Base-by-base conservation (phyloP, 1,284 basidiomycete species). In the Golubevia pallescens region DNA sequence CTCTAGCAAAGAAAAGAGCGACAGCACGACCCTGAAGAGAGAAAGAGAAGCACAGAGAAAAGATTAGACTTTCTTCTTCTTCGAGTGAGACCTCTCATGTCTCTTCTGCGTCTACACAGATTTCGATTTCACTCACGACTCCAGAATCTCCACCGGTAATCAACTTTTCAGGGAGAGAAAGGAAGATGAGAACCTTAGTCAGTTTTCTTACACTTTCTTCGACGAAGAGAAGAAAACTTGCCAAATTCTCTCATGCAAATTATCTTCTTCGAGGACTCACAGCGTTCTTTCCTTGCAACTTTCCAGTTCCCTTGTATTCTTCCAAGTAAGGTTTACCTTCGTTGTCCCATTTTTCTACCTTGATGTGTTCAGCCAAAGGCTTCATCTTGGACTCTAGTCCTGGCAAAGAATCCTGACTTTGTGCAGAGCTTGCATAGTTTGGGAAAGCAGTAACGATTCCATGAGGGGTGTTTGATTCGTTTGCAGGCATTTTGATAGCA, bases 1-100 rank as follows among this genome's bases (percentile, higher is more conserved):
- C 90, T 16, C 90, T 87, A 1, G 90, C 90, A 71, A 90, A 90
- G 81, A 90, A 87, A 66, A 90, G 87, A 7, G 90, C 90, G 1
- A 89, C 89, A 0, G 89, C 82, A 24, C 90, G 87, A 6, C 90
- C 58, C 38, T 14, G 54, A 38, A 58, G 16, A 38, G 57, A 4
- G 4, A 38, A 57, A 57, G 55, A 57, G 55, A 57, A 16, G 55
- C 55, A 7, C 6, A 16, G 16, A 57, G 55, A 16, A 57, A 28
- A 57, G 55, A 28, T 14, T 23, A 57, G 16, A 57, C 6, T 57
- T 16, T n/a, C n/a, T n/a, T n/a, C n/a, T n/a, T n/a, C n/a, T n/a
- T n/a, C n/a, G n/a, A n/a, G n/a, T n/a, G n/a, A n/a, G n/a, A n/a
- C n/a, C n/a, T n/a, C n/a, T n/a, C n/a, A n/a, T n/a, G n/a, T n/a